phyloP scores from a whole-genome alignment of 2,329 filamentous ascomycete species.

The Colletotrichum higginsianum region DNA sequence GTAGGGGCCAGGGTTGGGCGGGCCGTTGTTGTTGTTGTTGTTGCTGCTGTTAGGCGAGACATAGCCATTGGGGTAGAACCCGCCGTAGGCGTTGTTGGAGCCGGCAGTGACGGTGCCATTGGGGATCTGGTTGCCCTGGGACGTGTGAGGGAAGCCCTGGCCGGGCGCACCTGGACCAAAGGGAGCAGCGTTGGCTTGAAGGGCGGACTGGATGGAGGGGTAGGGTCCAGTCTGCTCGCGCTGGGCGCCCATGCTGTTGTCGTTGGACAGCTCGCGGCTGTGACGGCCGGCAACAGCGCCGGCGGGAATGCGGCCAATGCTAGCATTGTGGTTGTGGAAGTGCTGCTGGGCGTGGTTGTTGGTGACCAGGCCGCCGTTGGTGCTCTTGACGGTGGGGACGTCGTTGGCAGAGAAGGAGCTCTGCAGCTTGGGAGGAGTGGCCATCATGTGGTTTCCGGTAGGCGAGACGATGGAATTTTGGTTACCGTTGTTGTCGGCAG shows the following conservation, averaged over 20 bases:
- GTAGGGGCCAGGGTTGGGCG: conserved; percentile 47
- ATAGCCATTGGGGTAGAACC: conserved; percentile 37
- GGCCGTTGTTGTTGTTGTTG: conserved; percentile 9
- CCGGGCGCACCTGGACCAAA: conserved; percentile 76
- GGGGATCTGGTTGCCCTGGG: conserved; percentile 46
- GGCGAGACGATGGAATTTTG: conserved; percentile 59
- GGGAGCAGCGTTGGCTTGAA: conserved; percentile 84
- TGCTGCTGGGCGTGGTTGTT: conserved; percentile 75
- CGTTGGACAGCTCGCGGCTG: conserved; percentile 78
- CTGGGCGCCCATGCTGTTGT: conserved; percentile 56
- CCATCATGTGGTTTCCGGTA: conserved; percentile 66
- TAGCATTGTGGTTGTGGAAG: conserved; percentile 85
- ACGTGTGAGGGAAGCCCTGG: conserved; percentile 47
- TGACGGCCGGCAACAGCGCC: conserved; percentile 77
- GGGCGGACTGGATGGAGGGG: conserved; percentile 76
- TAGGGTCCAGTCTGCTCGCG: conserved; percentile 65
- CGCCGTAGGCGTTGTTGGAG: conserved; percentile 31
- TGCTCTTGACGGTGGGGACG: conserved; percentile 85
- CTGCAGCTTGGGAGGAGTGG: conserved; percentile 81
- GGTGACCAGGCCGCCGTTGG: conserved; percentile 53
- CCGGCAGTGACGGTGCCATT: conserved; percentile 24
- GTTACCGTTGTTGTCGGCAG: conserved; percentile 54
- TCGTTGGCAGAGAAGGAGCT: conserved; percentile 93
- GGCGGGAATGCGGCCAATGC: conserved; percentile 82
- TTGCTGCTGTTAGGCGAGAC: conserved; percentile 27